Evolutionary conservation across 805 yeast genomes (phyloP).

Genomic region (Candida gorgasii): DNA sequence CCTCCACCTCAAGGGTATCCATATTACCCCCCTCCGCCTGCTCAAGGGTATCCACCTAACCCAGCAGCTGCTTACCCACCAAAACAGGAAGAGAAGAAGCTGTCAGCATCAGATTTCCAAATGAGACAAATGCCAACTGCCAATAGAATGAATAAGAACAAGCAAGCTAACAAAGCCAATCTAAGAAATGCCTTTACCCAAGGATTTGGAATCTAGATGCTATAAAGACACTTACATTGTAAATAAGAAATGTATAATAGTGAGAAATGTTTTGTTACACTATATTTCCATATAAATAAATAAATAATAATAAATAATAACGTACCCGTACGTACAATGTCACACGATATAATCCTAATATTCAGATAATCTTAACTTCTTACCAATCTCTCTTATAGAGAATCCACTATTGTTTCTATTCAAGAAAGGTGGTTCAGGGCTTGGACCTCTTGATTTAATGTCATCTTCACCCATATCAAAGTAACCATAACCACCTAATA

Average conservation of each 20-base stretch:
- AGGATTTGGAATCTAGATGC: constrained; percentile 63
- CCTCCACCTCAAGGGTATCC: constrained; percentile 21
- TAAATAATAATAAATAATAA: constrained; percentile 7
- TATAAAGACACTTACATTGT: neutral
- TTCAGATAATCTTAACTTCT: constrained; percentile 63
- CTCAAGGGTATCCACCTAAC: constrained; percentile 18
- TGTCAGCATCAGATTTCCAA: constrained; percentile 37
- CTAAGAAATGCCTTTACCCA: constrained; percentile 65
- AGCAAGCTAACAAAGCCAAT: constrained; percentile 51
- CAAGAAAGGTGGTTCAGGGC: constrained; percentile 55
- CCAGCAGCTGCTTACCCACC: constrained; percentile 6
- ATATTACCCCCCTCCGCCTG: constrained; percentile 18
- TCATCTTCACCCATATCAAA: constrained; percentile 59
- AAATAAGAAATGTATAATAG: neutral
- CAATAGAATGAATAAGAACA: constrained; percentile 36
- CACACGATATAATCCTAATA: constrained; percentile 48
- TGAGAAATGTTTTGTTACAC: neutral
- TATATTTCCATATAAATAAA: constrained; percentile 7
- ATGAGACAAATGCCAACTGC: constrained; percentile 50
- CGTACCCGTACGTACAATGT: constrained; percentile 2
- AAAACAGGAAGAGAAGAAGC: constrained; percentile 13
- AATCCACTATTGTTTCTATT: constrained; percentile 39
- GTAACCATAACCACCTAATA: constrained; percentile 60
- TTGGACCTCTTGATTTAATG: constrained; percentile 54
- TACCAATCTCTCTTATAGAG: constrained; percentile 58